A percentile compares a stretch with the other conserved stretches of the same genome.
Evolutionary conservation across 176 grass and related monocot genomes (phyloP).

Genomic region (Musa itinerans): DNA sequence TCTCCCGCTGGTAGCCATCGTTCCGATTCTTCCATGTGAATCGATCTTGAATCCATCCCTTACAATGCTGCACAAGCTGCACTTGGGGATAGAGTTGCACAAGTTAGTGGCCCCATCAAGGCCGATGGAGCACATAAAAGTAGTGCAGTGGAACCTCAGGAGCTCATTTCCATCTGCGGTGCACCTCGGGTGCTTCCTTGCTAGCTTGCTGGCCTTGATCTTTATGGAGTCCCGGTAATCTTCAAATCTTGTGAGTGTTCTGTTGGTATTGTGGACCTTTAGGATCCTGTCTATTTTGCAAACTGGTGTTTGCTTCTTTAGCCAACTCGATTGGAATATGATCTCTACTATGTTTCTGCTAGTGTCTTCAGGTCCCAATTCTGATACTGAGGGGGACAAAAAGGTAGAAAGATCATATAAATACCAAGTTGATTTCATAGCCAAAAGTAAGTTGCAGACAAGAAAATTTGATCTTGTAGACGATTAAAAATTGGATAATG

Average conservation of each 20-base stretch:
- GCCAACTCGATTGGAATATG: constrained; percentile 97
- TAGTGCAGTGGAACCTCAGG: constrained; percentile 85
- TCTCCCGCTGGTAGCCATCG: constrained; percentile 70
- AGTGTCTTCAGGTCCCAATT: constrained; percentile 71
- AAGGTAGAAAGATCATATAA: neutral
- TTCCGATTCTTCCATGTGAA: constrained; percentile 30
- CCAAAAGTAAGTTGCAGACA: too few relatives aligned
- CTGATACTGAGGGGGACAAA: constrained; percentile 41
- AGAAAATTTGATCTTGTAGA: too few relatives aligned
- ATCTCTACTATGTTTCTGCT: constrained; percentile 98
- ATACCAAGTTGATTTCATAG: neutral
- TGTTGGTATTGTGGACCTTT: constrained; percentile 66
- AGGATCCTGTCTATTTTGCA: constrained; percentile 82
- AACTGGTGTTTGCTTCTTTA: constrained; percentile 62
- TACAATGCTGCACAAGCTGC: constrained; percentile 50
- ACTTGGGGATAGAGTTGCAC: constrained; percentile 31
- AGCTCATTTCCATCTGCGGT: constrained; percentile 94
- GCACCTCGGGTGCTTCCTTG: constrained; percentile 66
- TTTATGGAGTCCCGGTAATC: constrained; percentile 78
- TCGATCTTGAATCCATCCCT: constrained; percentile 44
- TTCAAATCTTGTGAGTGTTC: constrained; percentile 57
- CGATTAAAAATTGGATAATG: too few relatives aligned
- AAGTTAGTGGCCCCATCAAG: constrained; percentile 54
- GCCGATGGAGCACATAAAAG: constrained; percentile 52
- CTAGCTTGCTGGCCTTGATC: constrained; percentile 29